Percentiles rank a stretch among this genome's conserved stretches.
Evolutionary conservation across 148 eudicot genomes (phyloP).

Genomic region (Arctostaphylos glauca): DNA sequence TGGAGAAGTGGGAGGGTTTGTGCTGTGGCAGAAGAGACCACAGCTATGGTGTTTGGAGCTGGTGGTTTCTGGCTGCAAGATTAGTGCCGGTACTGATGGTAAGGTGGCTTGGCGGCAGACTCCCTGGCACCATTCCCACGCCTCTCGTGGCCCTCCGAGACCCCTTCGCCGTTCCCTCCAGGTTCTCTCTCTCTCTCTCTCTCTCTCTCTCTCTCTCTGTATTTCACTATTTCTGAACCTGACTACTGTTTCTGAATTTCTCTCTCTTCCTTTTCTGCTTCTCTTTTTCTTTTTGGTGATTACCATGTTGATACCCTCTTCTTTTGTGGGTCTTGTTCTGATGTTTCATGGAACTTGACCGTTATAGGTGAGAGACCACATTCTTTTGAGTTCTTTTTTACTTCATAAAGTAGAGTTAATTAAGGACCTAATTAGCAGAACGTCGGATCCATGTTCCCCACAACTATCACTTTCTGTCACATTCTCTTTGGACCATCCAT

Average conservation of each 20-base stretch:
- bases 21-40: constrained; percentile 81
- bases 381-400: neutral
- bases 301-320: neutral
- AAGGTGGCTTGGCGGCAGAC: constrained; percentile 97
- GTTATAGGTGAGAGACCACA: neutral
- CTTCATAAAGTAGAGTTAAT: neutral
- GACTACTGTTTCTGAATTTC: too few relatives aligned
- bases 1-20: constrained; percentile 81
- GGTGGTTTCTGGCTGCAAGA: constrained; percentile 76
- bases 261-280: neutral
- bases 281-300: neutral
- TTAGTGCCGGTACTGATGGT: constrained; percentile 95
- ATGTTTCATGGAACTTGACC: neutral
- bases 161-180: constrained; percentile 90
- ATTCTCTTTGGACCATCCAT: constrained; percentile 1
- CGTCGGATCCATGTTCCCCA: constrained; percentile 9
- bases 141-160: constrained; percentile 88
- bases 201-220: neutral
- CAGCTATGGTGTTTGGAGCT: constrained; percentile 88
- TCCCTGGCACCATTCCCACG: constrained; percentile 89
- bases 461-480: constrained; percentile 12
- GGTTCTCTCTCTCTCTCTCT: constrained; percentile 33
- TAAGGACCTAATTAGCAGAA: neutral
- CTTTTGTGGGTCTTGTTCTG: neutral
- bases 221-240: neutral